A percentile compares a stretch with the other conserved stretches of the same genome.
phyloP scores from a whole-genome alignment of 345 rosid genomes.

The Bruguiera sexangula region DNA sequence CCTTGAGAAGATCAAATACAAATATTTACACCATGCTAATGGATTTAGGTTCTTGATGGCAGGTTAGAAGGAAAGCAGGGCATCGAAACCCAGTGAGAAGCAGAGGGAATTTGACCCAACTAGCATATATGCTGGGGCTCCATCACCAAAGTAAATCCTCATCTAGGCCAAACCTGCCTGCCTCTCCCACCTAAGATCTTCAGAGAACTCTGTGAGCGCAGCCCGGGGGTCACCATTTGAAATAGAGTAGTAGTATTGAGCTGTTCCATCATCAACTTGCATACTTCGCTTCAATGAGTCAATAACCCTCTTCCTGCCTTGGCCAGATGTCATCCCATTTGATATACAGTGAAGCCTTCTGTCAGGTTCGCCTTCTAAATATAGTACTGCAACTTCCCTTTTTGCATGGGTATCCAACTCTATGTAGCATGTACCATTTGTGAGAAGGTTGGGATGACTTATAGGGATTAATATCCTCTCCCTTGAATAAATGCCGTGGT shows the following conservation, averaged over 20 bases:
- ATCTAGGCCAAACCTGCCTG: slow-evolving; percentile 38
- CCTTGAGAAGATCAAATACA: too few species aligned
- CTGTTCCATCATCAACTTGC: slow-evolving; percentile 89
- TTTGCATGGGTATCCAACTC: slow-evolving; percentile 71
- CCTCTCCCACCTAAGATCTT: slow-evolving; percentile 78
- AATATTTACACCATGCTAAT: too few species aligned
- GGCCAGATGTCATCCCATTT: slow-evolving; percentile 39
- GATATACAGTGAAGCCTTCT: slow-evolving; percentile 26
- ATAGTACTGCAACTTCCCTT: slow-evolving; percentile 79
- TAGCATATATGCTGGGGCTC: too few species aligned
- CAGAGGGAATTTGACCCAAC: background rate
- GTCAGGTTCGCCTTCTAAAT: slow-evolving; percentile 58
- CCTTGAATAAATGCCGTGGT: slow-evolving; percentile 80
- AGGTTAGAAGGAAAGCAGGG: too few species aligned
- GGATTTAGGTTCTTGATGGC: too few species aligned
- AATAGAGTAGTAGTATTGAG: slow-evolving; percentile 69
- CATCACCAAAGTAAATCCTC: background rate
- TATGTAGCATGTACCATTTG: slow-evolving; percentile 64
- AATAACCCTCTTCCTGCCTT: slow-evolving; percentile 55
- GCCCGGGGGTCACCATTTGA: slow-evolving; percentile 75
- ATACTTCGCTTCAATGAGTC: slow-evolving; percentile 81
- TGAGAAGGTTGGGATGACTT: slow-evolving; percentile 56
- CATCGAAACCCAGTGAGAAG: too few species aligned
- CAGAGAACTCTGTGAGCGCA: slow-evolving; percentile 63
- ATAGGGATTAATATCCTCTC: slow-evolving; percentile 81